phyloP scores from a whole-genome alignment of 1,284 basidiomycete genomes.

The Cutaneotrichosporon dermatis region DNA sequence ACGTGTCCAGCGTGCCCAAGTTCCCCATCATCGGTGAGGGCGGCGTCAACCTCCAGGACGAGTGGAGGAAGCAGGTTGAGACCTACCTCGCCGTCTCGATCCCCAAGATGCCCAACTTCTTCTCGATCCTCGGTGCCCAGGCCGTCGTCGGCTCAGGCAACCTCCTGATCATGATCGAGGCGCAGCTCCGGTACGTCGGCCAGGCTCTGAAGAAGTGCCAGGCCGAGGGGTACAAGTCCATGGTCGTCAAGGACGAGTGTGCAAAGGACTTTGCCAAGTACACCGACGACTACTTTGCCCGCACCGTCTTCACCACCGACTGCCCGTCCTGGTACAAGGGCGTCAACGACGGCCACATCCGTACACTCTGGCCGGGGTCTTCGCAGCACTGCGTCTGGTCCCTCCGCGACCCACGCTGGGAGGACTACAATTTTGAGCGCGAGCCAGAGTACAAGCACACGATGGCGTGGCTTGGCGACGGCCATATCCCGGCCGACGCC shows the following conservation, averaged over 20 bases:
- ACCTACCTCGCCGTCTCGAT: conserved; percentile 33
- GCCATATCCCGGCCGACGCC: conserved; percentile 6
- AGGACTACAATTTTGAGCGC: conserved; percentile 31
- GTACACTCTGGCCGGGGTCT: conserved; percentile 24
- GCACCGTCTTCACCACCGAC: conserved; percentile 27
- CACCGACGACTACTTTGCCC: conserved; percentile 26
- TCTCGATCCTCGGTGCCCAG: conserved; percentile 10
- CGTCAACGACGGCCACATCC: conserved; percentile 6
- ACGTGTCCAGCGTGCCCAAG: conserved; percentile 31
- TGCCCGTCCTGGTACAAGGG: conserved; percentile 34
- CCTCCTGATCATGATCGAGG: conserved; percentile 21
- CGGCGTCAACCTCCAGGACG: conserved; percentile 34
- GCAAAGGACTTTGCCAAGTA: conserved; percentile 34
- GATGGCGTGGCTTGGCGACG: conserved; percentile 19
- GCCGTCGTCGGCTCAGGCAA: conserved; percentile 7
- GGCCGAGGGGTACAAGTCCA: conserved; percentile 15
- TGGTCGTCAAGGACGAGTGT: conserved; percentile 27
- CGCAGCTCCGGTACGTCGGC: conserved; percentile 17
- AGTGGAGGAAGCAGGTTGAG: conserved; percentile 28
- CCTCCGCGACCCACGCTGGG: conserved; percentile 35
- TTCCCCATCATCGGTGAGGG: conserved; percentile 27
- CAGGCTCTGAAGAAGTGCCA: conserved; percentile 14
- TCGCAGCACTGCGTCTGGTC: conserved; percentile 22
- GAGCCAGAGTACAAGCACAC: conserved; percentile 4
- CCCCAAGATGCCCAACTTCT: conserved; percentile 35